phyloP scores from a whole-genome alignment of 1,284 basidiomycete species.

The Trichosporon sp. region DNA sequence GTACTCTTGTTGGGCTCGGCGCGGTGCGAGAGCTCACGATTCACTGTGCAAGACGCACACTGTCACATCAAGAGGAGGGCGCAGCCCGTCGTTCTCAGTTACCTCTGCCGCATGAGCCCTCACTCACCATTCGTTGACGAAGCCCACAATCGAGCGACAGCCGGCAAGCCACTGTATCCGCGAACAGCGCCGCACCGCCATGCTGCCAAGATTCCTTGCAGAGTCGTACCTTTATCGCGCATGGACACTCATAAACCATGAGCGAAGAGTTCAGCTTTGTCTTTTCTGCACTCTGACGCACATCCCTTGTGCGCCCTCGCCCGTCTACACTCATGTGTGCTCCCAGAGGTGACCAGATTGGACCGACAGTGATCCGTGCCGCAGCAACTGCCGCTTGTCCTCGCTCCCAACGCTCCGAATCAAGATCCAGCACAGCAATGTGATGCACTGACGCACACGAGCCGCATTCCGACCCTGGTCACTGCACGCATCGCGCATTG shows the following conservation, averaged over 20 bases:
- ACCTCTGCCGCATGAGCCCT: no score
- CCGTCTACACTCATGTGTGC: neutral
- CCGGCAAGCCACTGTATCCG: neutral
- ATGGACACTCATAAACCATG: neutral
- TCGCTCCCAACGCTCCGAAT: neutral
- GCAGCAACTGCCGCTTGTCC: neutral
- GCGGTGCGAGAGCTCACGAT: no score
- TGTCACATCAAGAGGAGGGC: no score
- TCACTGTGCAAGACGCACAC: no score
- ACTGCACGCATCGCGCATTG: neutral
- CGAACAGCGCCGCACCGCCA: neutral
- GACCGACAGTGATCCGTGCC: neutral
- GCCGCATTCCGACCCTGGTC: neutral
- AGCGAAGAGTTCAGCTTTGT: neutral
- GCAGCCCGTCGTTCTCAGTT: no score
- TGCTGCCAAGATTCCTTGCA: neutral
- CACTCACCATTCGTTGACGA: no score
- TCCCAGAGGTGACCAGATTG: neutral
- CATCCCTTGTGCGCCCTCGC: neutral
- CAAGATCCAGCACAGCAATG: constrained; percentile 1
- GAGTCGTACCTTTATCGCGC: neutral
- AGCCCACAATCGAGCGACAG: neutral
- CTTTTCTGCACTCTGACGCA: neutral
- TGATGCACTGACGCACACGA: neutral
- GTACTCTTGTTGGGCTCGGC: no score